These are phyloP conservation scores for Colletotrichum tamarilloi DNA, from an alignment of 2,329 filamentous ascomycete genomes.

Conservation along the genomic window DNA sequence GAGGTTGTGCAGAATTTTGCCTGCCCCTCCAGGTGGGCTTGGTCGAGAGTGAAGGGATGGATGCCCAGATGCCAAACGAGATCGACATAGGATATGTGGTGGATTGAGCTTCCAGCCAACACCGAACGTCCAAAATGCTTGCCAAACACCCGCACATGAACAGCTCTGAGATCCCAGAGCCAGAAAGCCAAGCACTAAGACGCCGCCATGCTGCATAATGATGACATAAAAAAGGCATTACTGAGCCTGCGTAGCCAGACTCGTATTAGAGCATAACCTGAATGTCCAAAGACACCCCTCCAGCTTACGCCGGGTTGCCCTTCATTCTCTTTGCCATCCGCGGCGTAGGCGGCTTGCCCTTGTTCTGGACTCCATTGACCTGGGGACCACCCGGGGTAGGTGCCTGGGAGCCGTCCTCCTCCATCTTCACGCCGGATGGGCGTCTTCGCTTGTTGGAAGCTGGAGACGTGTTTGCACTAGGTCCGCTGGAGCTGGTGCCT, in stretches of 20 bases:
- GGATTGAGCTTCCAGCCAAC: constrained; percentile 22
- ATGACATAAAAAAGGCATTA: constrained; percentile 42
- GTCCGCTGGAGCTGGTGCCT: constrained; percentile 73
- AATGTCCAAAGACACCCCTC: constrained; percentile 22
- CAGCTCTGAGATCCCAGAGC: constrained; percentile 37
- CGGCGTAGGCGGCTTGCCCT: constrained; percentile 67
- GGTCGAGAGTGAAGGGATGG: neutral
- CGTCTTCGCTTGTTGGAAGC: constrained; percentile 69
- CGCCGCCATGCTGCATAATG: constrained; percentile 51
- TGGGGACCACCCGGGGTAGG: constrained; percentile 61
- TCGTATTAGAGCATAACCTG: constrained; percentile 27
- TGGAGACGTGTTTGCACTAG: constrained; percentile 75
- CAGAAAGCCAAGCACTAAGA: constrained; percentile 41
- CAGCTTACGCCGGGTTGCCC: constrained; percentile 51
- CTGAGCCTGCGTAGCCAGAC: constrained; percentile 8
- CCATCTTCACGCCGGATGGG: constrained; percentile 67
- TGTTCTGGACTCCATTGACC: constrained; percentile 62
- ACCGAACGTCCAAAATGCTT: constrained; percentile 33
- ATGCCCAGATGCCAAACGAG: constrained; percentile 18
- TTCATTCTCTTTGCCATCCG: constrained; percentile 67
- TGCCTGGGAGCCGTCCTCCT: constrained; percentile 63
- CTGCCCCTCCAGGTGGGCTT: neutral
- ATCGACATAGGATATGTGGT: constrained; percentile 4
- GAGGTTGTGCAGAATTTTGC: constrained; percentile 18
- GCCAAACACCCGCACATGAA: constrained; percentile 35